Evolutionary conservation across 345 rosid species (phyloP).

Genomic region (Corymbia maculata): DNA sequence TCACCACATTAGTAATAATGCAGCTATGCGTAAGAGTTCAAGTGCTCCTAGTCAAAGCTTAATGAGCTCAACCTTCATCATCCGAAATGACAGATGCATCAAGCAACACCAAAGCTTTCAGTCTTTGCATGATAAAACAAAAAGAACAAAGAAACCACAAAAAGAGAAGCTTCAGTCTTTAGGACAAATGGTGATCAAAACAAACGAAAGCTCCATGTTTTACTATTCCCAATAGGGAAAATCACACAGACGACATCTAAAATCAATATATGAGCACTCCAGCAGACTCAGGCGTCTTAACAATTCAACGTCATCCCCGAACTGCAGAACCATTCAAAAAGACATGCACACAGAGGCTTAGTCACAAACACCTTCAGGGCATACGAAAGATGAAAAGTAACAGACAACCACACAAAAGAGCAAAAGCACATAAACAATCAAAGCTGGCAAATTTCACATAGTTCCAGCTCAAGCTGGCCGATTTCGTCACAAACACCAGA

Average conservation of each 20-base stretch:
- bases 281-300: not conserved
- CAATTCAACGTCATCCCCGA: not conserved
- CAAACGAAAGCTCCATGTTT: not conserved
- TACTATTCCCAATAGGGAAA: not conserved
- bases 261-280: not conserved
- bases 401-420: not conserved
- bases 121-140: not conserved
- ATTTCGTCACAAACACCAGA: not conserved
- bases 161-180: not conserved
- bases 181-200: not conserved
- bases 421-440: not conserved
- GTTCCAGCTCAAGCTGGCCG: not conserved
- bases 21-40: not conserved
- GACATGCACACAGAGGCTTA: not conserved
- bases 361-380: constrained; percentile 17
- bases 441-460: not conserved
- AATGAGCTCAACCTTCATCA: not conserved
- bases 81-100: not conserved
- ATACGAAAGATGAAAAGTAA: not conserved
- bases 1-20: not conserved
- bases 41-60: not conserved
- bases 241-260: not conserved
- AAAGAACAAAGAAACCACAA: no score
- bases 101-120: not conserved
- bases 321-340: not conserved